phyloP scores from a whole-genome alignment of 179 eudicot species.

The Beta macrorhiza region DNA sequence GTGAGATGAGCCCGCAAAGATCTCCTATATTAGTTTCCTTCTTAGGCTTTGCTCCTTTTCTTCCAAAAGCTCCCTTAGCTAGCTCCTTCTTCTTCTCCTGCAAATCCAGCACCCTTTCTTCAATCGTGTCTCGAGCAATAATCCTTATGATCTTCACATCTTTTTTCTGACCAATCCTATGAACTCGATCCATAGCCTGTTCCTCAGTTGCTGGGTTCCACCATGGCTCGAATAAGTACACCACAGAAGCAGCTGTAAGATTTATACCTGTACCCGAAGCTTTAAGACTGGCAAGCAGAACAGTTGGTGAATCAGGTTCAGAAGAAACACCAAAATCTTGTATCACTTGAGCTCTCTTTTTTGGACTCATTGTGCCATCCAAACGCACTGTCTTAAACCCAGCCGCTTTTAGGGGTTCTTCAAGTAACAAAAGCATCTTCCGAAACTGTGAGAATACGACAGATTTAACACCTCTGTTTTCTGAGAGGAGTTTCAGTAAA shows the following conservation, averaged over 20 bases:
- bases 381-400: constrained; percentile 72
- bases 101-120: constrained; percentile 69
- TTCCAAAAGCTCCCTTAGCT: constrained; percentile 62
- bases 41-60: constrained; percentile 52
- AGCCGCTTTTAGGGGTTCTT: constrained; percentile 66
- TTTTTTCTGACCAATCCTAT: constrained; percentile 77
- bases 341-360: constrained; percentile 62
- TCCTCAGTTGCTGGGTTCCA: constrained; percentile 97
- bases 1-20: constrained; percentile 61
- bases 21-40: constrained; percentile 60
- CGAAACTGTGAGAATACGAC: constrained; percentile 86
- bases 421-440: constrained; percentile 74
- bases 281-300: constrained; percentile 81
- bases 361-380: constrained; percentile 85
- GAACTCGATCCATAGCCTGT: constrained; percentile 93
- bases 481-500: constrained; percentile 63
- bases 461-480: constrained; percentile 56
- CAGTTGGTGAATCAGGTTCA: constrained; percentile 55
- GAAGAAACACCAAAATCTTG: constrained; percentile 47
- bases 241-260: constrained; percentile 74
- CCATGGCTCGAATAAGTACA: constrained; percentile 90
- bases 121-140: constrained; percentile 69
- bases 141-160: constrained; percentile 74
- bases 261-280: constrained; percentile 75
- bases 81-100: constrained; percentile 73